phyloP scores from a whole-genome alignment of 345 rosid genomes.

The Hevea brasiliensis region DNA sequence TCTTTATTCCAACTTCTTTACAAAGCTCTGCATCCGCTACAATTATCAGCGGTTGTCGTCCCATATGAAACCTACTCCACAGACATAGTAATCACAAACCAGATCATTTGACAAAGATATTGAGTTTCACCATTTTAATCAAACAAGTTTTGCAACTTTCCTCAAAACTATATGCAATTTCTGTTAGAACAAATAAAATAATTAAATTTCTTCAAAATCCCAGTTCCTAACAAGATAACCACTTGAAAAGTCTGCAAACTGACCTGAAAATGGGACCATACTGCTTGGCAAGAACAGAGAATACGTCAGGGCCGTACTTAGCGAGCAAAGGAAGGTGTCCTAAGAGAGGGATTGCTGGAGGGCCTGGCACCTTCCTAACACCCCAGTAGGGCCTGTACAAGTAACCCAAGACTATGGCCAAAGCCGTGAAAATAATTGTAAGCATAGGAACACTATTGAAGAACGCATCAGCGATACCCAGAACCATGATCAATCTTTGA shows the following conservation, averaged over 20 bases:
- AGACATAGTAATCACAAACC: neutral
- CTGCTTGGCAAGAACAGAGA: constrained; percentile 70
- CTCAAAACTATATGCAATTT: neutral
- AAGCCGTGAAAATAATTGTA: constrained; percentile 23
- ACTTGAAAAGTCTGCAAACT: constrained; percentile 1
- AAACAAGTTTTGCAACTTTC: neutral
- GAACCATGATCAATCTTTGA: constrained; percentile 11
- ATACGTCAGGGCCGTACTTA: constrained; percentile 76
- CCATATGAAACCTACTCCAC: constrained; percentile 87
- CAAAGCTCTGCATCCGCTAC: constrained; percentile 83
- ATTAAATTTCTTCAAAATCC: neutral
- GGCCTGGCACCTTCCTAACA: constrained; percentile 32
- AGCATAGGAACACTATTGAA: neutral
- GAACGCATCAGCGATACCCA: constrained; percentile 9
- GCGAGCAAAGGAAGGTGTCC: constrained; percentile 93
- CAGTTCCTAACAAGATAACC: neutral
- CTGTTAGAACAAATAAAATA: too few relatives aligned
- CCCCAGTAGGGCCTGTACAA: constrained; percentile 44
- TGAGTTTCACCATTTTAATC: neutral
- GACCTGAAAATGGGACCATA: constrained; percentile 95
- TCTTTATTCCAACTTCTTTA: constrained; percentile 85
- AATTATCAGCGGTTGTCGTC: constrained; percentile 85
- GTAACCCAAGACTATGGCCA: constrained; percentile 40
- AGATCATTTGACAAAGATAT: neutral
- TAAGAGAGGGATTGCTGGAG: constrained; percentile 14